Evolutionary conservation across 257 asterid species (phyloP).

Genomic region (Solanum sparsipilum): DNA sequence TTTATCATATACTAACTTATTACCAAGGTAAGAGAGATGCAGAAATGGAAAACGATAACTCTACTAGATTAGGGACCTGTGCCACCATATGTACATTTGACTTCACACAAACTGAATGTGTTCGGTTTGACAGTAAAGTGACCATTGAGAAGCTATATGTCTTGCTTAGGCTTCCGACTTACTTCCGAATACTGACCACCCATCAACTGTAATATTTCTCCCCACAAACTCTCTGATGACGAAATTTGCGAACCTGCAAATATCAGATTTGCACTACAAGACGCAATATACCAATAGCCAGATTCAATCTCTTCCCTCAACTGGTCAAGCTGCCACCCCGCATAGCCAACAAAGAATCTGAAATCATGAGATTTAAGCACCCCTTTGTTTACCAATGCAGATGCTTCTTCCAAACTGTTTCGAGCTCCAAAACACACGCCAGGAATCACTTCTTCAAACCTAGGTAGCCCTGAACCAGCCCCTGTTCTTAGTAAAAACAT

Average conservation of each 20-base stretch:
- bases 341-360: conserved; percentile 84
- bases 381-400: conserved; percentile 59
- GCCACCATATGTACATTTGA: conserved; percentile 9
- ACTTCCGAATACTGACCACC: conserved; percentile 88
- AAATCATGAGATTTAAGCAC: conserved; percentile 59
- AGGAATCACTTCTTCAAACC: conserved; percentile 67
- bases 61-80: background rate
- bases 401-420: conserved; percentile 68
- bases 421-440: conserved; percentile 81
- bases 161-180: conserved; percentile 96
- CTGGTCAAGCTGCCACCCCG: conserved; percentile 94
- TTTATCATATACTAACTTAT: background rate
- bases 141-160: conserved; percentile 27
- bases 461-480: conserved; percentile 32
- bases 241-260: conserved; percentile 38
- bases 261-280: conserved; percentile 72
- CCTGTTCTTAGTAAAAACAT: conserved; percentile 57
- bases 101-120: background rate
- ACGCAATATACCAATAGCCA: conserved; percentile 79
- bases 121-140: background rate
- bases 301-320: conserved; percentile 69
- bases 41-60: background rate
- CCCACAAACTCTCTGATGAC: conserved; percentile 68
- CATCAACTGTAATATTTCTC: conserved; percentile 85
- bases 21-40: background rate